Evolutionary conservation across 2,329 filamentous ascomycete genomes (phyloP), one percentile per base, ranked within the genome.

Genomic region (Cercospora zeae-maydis): DNA sequence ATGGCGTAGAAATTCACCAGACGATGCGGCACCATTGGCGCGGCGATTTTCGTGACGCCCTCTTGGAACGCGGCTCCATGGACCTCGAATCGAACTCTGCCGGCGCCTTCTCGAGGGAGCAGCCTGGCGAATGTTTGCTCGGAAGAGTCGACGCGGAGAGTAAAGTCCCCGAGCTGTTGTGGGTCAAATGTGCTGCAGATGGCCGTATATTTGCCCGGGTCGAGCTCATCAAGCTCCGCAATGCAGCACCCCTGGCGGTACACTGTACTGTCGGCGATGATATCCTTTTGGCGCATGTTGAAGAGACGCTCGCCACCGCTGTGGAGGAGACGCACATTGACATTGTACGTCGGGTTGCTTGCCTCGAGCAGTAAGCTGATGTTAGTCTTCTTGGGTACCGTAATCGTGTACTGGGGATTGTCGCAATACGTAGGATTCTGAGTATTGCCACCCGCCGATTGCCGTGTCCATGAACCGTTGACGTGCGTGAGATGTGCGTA

Each of bases 111-210:
- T 5, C 87, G 80, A 0, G 87, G 84, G 3, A 97, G 82, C 14
- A 84, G 83, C 7, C 78, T 79, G 4, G 96, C 74, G 1, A 75
- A 71, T 37, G 87, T 83, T 0, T 83, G 79, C 1, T 78, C 74
- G 59, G 83, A 85, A 34, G 89, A 88, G 52, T 88, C 87, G n/a
- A 97, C 82, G 61, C 87, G 85, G 8, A 99, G 81, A 0, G 83
- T 85, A 72, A 96, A 98, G 54, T 83, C 82, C 3, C 89, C 90
- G 0, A 86, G 80, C 72, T 96, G 91, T 8, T 88, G 89, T 0
- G 88, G 83, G 66, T 96, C 92, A 74, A 96, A 98, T 0, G 93
- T 96, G 2, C 92, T 96, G 74, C 90, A 93, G 6, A 97, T 89
- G 61, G 96, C 83, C 0, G 91, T 97, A 75, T 98, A 99, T 0